Evolutionary conservation across 805 yeast genomes (phyloP), one percentile per base, ranked within the genome.

Genomic region (Millerago galiae): DNA sequence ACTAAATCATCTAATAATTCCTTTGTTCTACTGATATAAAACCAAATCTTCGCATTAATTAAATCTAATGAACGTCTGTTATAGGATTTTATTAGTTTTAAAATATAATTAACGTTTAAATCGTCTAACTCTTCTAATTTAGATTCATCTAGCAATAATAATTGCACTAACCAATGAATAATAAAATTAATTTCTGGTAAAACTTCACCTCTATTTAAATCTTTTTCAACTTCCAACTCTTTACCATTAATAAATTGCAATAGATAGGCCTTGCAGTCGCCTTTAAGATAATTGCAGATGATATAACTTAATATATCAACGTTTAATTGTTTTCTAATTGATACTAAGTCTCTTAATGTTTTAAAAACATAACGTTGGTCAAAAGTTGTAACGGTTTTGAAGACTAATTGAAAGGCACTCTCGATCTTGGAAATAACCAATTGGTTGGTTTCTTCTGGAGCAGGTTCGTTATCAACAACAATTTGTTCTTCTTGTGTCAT

Each of bases 11-110:
- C 51, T 26, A 68, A 58, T 42, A 81, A 66, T 67, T 91, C 98
- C 51, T 79, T 77, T 2, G 89, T 75, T 62, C 95, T 78, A 35
- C 82, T 74, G 52, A 85, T 74, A 67, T 89, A 91, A 61, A 91
- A 93, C 98, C 98, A 93, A 47, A 85, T 72, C 62, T 90, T 91
- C 13, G 98, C 93, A 50, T 79, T 79, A 45, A 93, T 74, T 55
- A 85, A 79, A 64, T 93, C 98, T 51, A 91, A 68, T 5, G 95
- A 76, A 50, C 98, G 77, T 50, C 83, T 78, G 64, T 88, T 88
- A 66, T 83, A 83, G 12, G 71, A 62, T 44, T 75, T 72, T 58
- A 88, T 52, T 25, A 61, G 62, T 45, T 51, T 71, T 41, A 79
- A 67, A 12, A 66, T 58, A 42, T 83, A 67, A 40, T 67, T 65